Conservation (phyloP, 1,139 yeast genomes). For the Hyphopichia burtonii region DNA sequence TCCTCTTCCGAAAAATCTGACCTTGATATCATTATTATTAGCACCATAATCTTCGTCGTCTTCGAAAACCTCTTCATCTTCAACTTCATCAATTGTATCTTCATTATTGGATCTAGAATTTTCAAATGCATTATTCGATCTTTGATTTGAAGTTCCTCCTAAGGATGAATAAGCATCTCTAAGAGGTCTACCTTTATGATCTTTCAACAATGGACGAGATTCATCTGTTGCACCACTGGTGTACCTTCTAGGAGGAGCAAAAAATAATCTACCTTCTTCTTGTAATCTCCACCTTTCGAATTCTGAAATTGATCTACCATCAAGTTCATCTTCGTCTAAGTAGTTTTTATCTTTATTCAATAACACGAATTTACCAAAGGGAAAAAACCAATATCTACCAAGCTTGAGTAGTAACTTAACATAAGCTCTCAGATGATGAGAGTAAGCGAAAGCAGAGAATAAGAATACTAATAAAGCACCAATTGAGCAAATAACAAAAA, state of each 20-base stretch:
- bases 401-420: conserved; percentile 59
- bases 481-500: conserved; percentile 51
- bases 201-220: conserved; percentile 40
- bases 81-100: conserved; percentile 4
- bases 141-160: conserved; percentile 13
- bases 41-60: conserved; percentile 21
- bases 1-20: conserved; percentile 87
- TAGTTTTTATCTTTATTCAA: conserved; percentile 78
- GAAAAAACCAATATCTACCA: conserved; percentile 72
- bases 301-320: conserved; percentile 82
- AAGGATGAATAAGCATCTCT: conserved; percentile 40
- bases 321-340: conserved; percentile 81
- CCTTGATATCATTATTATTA: conserved; percentile 38
- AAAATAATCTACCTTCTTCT: conserved; percentile 68
- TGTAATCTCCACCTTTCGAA: conserved; percentile 88
- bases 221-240: conserved; percentile 31
- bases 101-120: conserved; percentile 2
- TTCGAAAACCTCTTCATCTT: conserved; percentile 9
- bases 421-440: conserved; percentile 47
- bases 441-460: conserved; percentile 48
- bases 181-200: conserved; percentile 44
- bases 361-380: conserved; percentile 88
- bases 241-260: conserved; percentile 59
- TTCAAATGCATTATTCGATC: conserved; percentile 5
- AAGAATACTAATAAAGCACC: conserved; percentile 46